Conservation (phyloP, 805 yeast genomes). For the Lipomyces anomalus region DNA sequence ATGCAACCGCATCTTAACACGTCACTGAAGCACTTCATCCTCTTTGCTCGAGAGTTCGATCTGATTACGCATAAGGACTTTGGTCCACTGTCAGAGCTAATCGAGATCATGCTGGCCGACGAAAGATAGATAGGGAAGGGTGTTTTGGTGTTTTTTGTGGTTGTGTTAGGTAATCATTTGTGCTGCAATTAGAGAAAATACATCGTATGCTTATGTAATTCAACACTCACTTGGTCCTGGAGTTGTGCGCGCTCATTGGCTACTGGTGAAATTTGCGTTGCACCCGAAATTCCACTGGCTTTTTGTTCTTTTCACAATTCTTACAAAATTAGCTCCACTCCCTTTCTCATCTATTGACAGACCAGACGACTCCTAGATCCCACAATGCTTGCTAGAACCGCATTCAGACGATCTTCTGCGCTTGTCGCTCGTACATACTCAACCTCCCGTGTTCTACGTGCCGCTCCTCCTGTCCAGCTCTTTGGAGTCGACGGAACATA, state of each 20-base stretch:
- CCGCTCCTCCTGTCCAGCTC: slow-evolving; percentile 79
- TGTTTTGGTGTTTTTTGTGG: neutral
- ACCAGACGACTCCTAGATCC: too few species aligned
- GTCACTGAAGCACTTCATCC: slow-evolving; percentile 85
- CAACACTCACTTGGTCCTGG: too few species aligned
- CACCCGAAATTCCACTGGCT: too few species aligned
- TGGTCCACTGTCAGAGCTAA: slow-evolving; percentile 87
- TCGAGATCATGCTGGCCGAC: slow-evolving; percentile 51
- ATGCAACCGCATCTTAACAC: slow-evolving; percentile 90
- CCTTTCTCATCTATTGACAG: too few species aligned
- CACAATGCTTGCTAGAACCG: neutral
- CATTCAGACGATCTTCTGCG: neutral
- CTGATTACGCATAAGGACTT: slow-evolving; percentile 74
- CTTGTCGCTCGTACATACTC: slow-evolving; percentile 38
- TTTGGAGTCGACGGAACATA: slow-evolving; percentile 95
- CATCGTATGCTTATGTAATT: too few species aligned
- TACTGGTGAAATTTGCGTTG: too few species aligned
- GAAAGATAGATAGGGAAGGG: neutral
- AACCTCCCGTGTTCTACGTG: slow-evolving; percentile 45
- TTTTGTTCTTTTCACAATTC: too few species aligned
- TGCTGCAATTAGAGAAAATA: neutral
- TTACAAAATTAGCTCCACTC: too few species aligned
- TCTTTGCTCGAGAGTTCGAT: slow-evolving; percentile 78
- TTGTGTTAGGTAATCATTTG: neutral
- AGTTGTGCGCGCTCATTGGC: too few species aligned